These are phyloP conservation scores for Cyclotella sp. DNA, from an alignment of 108 stramenopile species.

Conservation along the genomic window DNA sequence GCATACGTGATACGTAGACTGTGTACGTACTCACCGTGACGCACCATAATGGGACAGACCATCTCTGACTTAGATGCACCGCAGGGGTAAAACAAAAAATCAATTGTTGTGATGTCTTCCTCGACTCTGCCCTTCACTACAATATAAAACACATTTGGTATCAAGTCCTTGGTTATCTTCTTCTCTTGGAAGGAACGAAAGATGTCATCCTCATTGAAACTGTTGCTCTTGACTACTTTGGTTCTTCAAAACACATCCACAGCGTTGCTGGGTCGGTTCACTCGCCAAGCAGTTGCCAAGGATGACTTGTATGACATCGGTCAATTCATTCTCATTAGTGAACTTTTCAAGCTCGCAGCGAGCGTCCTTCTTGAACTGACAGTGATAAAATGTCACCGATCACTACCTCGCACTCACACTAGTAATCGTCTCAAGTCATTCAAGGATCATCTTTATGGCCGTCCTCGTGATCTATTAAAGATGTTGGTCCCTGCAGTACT, in stretches of 20 bases:
- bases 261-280: background rate
- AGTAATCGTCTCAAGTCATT: too few species aligned
- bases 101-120: too few species aligned
- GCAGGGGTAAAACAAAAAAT: too few species aligned
- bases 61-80: too few species aligned
- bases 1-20: too few species aligned
- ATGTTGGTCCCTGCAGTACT: constrained; percentile 61
- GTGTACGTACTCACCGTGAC: too few species aligned
- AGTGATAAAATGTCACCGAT: background rate
- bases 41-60: too few species aligned
- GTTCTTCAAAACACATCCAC: constrained; percentile 4
- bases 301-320: constrained; percentile 16
- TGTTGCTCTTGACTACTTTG: background rate
- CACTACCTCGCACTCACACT: background rate
- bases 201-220: background rate
- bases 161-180: too few species aligned
- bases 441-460: too few species aligned
- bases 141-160: background rate
- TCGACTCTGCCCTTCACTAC: too few species aligned
- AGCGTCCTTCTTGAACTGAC: constrained; percentile 1
- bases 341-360: background rate
- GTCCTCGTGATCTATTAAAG: constrained; percentile 40
- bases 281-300: background rate
- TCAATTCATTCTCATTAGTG: constrained; percentile 1
- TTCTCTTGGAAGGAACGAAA: too few species aligned